These are phyloP conservation scores for Xylariales sp. DNA, from an alignment of 2,329 filamentous ascomycete species.

Conservation along the genomic window DNA sequence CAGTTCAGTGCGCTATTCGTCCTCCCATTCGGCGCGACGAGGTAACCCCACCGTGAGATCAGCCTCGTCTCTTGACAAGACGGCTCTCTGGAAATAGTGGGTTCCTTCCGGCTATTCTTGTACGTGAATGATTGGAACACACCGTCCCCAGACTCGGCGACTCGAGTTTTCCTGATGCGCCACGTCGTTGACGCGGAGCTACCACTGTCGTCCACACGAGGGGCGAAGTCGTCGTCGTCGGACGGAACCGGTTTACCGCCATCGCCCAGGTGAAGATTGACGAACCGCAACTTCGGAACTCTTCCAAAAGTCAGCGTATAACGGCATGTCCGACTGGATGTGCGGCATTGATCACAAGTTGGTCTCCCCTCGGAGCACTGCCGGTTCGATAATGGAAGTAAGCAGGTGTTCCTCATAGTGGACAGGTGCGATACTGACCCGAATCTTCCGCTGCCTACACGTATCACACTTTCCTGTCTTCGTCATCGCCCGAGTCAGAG, in stretches of 20 bases:
- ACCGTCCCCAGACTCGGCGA: background rate
- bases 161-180: background rate
- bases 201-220: background rate
- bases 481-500: too few species aligned
- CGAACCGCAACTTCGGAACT: background rate
- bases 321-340: background rate
- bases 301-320: background rate
- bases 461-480: background rate
- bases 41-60: background rate
- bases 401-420: background rate
- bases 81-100: background rate
- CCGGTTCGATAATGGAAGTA: background rate
- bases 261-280: background rate
- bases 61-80: background rate
- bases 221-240: background rate
- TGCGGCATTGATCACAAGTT: background rate
- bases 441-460: background rate
- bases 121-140: background rate
- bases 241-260: background rate
- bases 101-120: background rate
- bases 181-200: too few species aligned
- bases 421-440: background rate
- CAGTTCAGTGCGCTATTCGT: background rate
- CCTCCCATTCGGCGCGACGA: background rate
- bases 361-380: background rate